Percentiles rank a stretch among this genome's conserved stretches.
Conservation (phyloP, 345 rosid species). For the Cochlearia excelsa region DNA sequence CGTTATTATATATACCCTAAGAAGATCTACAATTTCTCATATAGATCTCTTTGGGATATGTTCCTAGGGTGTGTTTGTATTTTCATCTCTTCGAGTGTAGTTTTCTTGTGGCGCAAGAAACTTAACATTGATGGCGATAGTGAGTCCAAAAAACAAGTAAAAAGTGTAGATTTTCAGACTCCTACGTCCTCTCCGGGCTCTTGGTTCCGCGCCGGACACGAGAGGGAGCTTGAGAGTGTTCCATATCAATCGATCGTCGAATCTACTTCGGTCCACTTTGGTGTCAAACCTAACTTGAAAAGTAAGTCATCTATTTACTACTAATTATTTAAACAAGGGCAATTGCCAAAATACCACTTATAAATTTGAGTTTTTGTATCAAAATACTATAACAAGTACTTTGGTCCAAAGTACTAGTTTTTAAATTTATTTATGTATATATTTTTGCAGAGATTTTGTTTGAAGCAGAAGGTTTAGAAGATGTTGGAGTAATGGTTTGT, state of each 20-base stretch:
- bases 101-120: constrained; percentile 65
- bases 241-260: constrained; percentile 46
- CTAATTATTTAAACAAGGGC: neutral
- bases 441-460: constrained; percentile 50
- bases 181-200: constrained; percentile 42
- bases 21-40: no score
- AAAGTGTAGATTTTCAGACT: constrained; percentile 37
- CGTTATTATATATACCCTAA: no score
- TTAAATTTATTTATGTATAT: no score
- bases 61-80: no score
- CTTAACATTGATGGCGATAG: constrained; percentile 30
- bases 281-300: constrained; percentile 64
- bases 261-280: constrained; percentile 50
- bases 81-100: constrained; percentile 46
- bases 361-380: no score
- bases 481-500: constrained; percentile 65
- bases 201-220: constrained; percentile 35
- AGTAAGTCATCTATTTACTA: constrained; percentile 43
- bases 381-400: no score
- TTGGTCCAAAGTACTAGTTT: no score
- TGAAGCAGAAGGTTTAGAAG: constrained; percentile 49
- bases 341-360: no score
- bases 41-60: no score
- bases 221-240: constrained; percentile 54
- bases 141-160: constrained; percentile 38